These are phyloP conservation scores for Penicillium argentinense DNA, from an alignment of 495 filamentous ascomycete genomes.

Conservation along the genomic window DNA sequence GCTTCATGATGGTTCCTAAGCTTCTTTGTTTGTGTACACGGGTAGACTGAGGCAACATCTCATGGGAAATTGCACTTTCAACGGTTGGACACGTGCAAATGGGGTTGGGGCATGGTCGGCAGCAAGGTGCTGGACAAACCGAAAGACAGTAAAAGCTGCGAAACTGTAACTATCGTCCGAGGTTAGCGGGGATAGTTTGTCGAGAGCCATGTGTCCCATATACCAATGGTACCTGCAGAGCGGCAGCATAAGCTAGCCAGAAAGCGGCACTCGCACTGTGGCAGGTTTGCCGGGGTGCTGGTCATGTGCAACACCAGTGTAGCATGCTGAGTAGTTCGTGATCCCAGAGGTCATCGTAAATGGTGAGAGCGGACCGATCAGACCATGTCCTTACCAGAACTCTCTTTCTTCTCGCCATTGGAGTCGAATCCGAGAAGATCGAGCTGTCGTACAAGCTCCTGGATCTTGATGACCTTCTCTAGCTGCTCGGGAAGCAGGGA, in stretches of 20 bases:
- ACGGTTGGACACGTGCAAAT: too few relatives aligned
- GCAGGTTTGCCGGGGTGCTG: background rate
- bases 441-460: constrained; percentile 86
- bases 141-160: background rate
- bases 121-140: background rate
- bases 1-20: too few relatives aligned
- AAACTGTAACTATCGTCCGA: background rate
- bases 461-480: constrained; percentile 95
- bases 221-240: background rate
- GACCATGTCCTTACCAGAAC: constrained; percentile 8
- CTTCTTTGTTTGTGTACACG: too few relatives aligned
- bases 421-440: constrained; percentile 82
- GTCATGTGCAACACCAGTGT: background rate
- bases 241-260: background rate
- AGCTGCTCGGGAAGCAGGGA: constrained; percentile 89
- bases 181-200: background rate
- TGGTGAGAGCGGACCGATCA: constrained; percentile 2
- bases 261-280: background rate
- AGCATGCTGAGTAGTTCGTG: background rate
- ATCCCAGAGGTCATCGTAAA: background rate
- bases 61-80: too few relatives aligned
- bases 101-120: background rate
- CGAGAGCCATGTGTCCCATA: background rate
- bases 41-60: too few relatives aligned
- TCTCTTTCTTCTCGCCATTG: constrained; percentile 53